Conservation (phyloP, 257 asterid species). For the Fraxinus excelsior region DNA sequence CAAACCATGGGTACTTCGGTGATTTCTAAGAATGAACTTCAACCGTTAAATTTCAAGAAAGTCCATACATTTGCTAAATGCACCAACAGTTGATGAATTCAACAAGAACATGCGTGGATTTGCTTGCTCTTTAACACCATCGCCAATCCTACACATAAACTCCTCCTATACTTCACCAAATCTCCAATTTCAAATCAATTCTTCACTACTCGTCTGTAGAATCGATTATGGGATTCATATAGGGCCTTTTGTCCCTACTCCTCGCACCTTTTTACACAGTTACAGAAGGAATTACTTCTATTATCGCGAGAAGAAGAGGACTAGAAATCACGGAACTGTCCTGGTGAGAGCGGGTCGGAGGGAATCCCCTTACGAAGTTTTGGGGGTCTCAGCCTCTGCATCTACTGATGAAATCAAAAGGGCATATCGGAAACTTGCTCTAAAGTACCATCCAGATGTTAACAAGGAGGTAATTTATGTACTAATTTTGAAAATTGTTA, state of each 20-base stretch:
- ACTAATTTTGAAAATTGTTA: neutral
- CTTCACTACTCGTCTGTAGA: slow-evolving; percentile 33
- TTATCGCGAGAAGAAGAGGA: slow-evolving; percentile 22
- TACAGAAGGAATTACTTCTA: slow-evolving; percentile 19
- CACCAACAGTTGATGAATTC: slow-evolving; percentile 26
- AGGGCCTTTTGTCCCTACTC: slow-evolving; percentile 30
- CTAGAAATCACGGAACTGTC: slow-evolving; percentile 33
- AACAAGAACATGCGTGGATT: slow-evolving; percentile 49
- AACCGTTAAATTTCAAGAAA: too few species aligned
- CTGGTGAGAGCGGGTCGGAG: slow-evolving; percentile 55
- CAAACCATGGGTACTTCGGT: too few species aligned
- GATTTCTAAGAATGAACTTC: too few species aligned
- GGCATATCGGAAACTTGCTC: slow-evolving; percentile 90
- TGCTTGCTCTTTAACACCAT: slow-evolving; percentile 34
- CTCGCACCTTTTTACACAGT: slow-evolving; percentile 30
- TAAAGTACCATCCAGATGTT: slow-evolving; percentile 92
- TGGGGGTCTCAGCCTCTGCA: slow-evolving; percentile 80
- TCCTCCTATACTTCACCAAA: slow-evolving; percentile 16
- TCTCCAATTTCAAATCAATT: slow-evolving; percentile 7
- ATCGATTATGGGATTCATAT: slow-evolving; percentile 40
- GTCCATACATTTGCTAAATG: neutral
- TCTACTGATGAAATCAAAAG: slow-evolving; percentile 75
- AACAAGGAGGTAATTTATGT: slow-evolving; percentile 66
- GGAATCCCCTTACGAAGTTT: slow-evolving; percentile 79
- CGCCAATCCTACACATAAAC: slow-evolving; percentile 29